phyloP scores from a whole-genome alignment of 2,329 filamentous ascomycete species.

The Thermomyces lanuginosus region DNA sequence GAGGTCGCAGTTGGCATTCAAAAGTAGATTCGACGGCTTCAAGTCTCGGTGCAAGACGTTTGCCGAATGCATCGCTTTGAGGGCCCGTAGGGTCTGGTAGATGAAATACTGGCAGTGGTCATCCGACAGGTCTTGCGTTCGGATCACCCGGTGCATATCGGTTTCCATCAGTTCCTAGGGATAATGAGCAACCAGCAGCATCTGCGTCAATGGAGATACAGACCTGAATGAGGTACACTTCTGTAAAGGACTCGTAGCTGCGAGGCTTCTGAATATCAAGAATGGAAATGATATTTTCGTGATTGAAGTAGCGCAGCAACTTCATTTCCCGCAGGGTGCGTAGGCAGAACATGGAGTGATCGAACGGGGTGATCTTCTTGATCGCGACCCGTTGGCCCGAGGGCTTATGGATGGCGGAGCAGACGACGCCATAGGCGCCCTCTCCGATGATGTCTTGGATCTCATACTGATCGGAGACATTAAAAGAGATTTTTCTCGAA shows the following conservation, averaged over 20 bases:
- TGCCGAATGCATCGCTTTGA: conserved; percentile 98
- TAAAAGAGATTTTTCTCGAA: conserved; percentile 94
- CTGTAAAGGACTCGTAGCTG: conserved; percentile 88
- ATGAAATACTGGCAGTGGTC: conserved; percentile 99
- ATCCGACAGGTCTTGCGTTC: conserved; percentile 94
- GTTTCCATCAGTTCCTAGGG: conserved; percentile 92
- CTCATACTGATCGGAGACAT: conserved; percentile 98
- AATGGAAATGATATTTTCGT: conserved; percentile 99
- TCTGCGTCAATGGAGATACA: conserved; percentile 8
- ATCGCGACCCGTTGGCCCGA: conserved; percentile 97
- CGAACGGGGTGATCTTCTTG: conserved; percentile 99
- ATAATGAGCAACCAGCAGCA: conserved; percentile 5
- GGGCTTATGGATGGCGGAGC: conserved; percentile 94
- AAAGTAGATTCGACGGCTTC: conserved; percentile 89
- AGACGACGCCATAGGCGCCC: conserved; percentile 95
- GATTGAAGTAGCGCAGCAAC: conserved; percentile 94
- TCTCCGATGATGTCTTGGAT: conserved; percentile 99
- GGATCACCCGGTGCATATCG: conserved; percentile 97
- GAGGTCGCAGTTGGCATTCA: conserved; percentile 97
- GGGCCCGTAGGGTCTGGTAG: conserved; percentile 90
- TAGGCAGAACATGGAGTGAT: conserved; percentile 97
- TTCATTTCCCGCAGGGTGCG: conserved; percentile 98
- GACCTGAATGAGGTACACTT: conserved; percentile 97
- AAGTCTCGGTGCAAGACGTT: conserved; percentile 95
- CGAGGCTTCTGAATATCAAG: conserved; percentile 96